A percentile compares a stretch with the other conserved stretches of the same genome.
Conservation (phyloP, 805 yeast species). For the Wickerhamiella parazyma region DNA sequence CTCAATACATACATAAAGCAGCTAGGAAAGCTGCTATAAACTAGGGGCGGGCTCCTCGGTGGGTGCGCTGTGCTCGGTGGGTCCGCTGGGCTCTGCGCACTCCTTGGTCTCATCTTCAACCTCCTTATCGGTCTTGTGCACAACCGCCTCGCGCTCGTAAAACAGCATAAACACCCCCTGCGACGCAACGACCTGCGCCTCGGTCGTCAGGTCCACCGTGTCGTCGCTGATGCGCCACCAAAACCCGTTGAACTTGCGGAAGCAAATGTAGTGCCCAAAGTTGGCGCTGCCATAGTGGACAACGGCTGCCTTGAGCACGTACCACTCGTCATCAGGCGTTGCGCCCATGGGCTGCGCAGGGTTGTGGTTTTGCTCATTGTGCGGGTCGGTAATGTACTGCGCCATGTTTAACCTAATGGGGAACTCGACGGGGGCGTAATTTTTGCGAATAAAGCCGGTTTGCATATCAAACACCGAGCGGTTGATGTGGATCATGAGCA, state of each 20-base stretch:
- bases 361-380: constrained; percentile 55
- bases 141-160: constrained; percentile 38
- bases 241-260: constrained; percentile 60
- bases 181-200: constrained; percentile 62
- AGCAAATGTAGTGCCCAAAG: constrained; percentile 93
- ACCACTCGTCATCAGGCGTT: constrained; percentile 22
- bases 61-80: no score
- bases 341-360: constrained; percentile 59
- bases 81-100: background rate
- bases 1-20: no score
- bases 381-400: constrained; percentile 54
- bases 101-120: background rate
- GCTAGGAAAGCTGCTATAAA: no score
- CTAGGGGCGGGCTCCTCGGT: no score
- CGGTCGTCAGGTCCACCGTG: constrained; percentile 64
- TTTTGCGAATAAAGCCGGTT: constrained; percentile 72
- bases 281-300: constrained; percentile 93
- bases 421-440: constrained; percentile 68
- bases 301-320: constrained; percentile 70
- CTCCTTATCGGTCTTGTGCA: background rate
- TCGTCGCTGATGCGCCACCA: constrained; percentile 98
- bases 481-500: constrained; percentile 71
- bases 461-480: constrained; percentile 85
- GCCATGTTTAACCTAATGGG: constrained; percentile 55
- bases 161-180: constrained; percentile 91